Base-by-base conservation (phyloP, 2,329 filamentous ascomycete species). In the Diaporthe citrichinensis region DNA sequence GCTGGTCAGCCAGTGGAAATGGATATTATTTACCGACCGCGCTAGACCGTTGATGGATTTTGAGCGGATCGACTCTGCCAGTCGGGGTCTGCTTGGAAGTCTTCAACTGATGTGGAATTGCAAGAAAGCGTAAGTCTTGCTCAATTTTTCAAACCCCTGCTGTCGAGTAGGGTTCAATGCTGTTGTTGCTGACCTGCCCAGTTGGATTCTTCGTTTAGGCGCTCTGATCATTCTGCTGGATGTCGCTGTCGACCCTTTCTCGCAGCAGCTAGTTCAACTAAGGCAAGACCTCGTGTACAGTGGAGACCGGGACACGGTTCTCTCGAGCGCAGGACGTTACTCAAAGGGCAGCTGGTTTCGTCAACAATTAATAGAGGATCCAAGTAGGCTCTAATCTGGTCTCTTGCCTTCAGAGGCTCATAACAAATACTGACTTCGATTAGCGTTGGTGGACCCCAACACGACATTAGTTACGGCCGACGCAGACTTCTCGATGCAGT, bases 1-100 rank as follows among this genome's bases (percentile, higher is more conserved):
- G 39, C 57, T 71, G 20, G 14, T 73, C 31, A 73, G 74, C 31
- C 74, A 75, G 59, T 73, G 74, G 74, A 68, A 73, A 31, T 73
- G 74, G 69, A 68, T 73, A 17, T 59, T 75, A 10, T 75, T 49
- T 44, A 57, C 69, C 1, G 59, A 55, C 12, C 17, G 28, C 3
- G 39, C 44, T 15, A 51, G 58, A 12, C 49, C 67, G 20, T 51
- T 75, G 58, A 73, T 75, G 34, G 69, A 68, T 7, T 73, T 75
- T 25, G 68, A 75, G 36, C 36, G 68, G 31, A 72, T 75, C 58
- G 74, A 73, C 20, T 49, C 74, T 20, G 55, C 68, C 31, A 72
- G 74, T n/a, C 68, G 74, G 6, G 68, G 74, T 17, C 51, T 59
- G 20, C 49, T 75, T 10, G 74, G 74, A 23, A 75, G 68, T 67